Conservation (phyloP, 192 early-diverging fungal genomes). For the Gonapodya sp. region DNA sequence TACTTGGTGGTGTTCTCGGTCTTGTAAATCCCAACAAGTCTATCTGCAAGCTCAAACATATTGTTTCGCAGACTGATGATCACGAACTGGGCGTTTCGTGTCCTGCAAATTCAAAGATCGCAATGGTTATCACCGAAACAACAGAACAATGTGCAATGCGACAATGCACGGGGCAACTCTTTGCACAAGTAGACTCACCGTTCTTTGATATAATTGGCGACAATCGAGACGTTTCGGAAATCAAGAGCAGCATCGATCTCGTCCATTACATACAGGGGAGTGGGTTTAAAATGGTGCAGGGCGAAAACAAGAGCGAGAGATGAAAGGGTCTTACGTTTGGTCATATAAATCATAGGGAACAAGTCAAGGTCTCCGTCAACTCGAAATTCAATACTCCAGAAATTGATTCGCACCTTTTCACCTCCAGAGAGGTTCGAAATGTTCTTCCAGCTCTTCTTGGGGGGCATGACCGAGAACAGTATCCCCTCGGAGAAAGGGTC, state of each 20-base stretch:
- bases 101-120: too few relatives aligned
- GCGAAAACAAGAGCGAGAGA: constrained; percentile 99
- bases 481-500: constrained; percentile 99
- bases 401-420: constrained; percentile 71
- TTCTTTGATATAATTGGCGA: constrained; percentile 98
- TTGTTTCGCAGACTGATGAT: constrained; percentile 98
- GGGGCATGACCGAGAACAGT: constrained; percentile 98
- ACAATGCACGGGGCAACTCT: not conserved
- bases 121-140: too few relatives aligned
- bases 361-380: not conserved
- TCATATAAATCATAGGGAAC: not conserved
- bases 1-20: constrained; percentile 77
- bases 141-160: not conserved
- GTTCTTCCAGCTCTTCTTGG: constrained; percentile 99
- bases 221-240: constrained; percentile 97
- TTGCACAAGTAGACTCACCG: constrained; percentile 22
- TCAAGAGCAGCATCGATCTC: constrained; percentile 97
- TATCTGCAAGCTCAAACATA: constrained; percentile 99
- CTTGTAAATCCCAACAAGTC: constrained; percentile 98
- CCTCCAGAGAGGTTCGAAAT: constrained; percentile 98
- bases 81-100: constrained; percentile 95
- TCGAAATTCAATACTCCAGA: not conserved
- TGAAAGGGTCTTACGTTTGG: constrained; percentile 62
- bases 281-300: constrained; percentile 97
- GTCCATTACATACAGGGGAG: constrained; percentile 99